phyloP scores from a whole-genome alignment of 2,329 filamentous ascomycete genomes.

The Leptosphaerulina australis region DNA sequence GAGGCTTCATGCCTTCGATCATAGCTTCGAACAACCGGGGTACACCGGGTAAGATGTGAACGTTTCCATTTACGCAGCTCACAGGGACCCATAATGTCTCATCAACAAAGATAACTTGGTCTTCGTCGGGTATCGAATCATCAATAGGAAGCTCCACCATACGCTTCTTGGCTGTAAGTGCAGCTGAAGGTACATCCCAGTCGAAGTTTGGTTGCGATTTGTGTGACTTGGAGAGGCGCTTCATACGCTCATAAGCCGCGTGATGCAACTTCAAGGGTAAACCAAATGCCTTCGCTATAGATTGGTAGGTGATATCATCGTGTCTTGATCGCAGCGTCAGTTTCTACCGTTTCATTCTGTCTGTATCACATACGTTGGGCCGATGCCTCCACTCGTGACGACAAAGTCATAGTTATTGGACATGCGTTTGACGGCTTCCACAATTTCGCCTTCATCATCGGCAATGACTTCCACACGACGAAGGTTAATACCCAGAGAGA shows the following conservation, averaged over 20 bases:
- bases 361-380: conserved; percentile 77
- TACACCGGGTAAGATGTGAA: conserved; percentile 91
- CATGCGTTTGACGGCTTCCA: conserved; percentile 87
- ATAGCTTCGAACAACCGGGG: conserved; percentile 82
- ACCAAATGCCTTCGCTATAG: conserved; percentile 87
- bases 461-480: conserved; percentile 92
- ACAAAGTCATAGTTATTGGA: conserved; percentile 90
- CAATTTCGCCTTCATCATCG: conserved; percentile 88
- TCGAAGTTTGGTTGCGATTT: conserved; percentile 75
- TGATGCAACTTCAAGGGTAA: conserved; percentile 79
- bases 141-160: conserved; percentile 91
- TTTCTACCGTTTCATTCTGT: conserved; percentile 11
- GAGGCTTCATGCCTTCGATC: conserved; percentile 75
- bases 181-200: conserved; percentile 82
- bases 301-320: conserved; percentile 96
- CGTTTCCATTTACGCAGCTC: conserved; percentile 85
- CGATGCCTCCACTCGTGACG: conserved; percentile 93
- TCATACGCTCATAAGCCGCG: conserved; percentile 81
- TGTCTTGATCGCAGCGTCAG: conserved; percentile 62
- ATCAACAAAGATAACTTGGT: conserved; percentile 78
- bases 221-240: conserved; percentile 74
- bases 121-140: conserved; percentile 64
- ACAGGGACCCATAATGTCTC: conserved; percentile 92
- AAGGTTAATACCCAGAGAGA: conserved; percentile 68
- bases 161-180: conserved; percentile 78